Conservation (phyloP, 176 grass and related monocot genomes). For the Triticum dicoccoides region DNA sequence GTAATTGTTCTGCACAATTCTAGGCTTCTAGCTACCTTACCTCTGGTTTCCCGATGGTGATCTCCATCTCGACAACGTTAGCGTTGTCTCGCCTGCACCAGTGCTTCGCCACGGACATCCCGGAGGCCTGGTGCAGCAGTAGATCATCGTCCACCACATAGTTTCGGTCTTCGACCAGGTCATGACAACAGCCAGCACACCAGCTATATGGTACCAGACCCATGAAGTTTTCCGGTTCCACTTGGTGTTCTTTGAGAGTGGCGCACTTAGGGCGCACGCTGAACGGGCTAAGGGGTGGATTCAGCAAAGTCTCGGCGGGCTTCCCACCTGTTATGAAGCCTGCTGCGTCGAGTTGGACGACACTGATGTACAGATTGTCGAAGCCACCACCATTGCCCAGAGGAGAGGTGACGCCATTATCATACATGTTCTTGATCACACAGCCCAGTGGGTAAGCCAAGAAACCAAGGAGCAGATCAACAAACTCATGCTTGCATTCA, state of each 20-base stretch:
- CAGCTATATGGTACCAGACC: neutral
- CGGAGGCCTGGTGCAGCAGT: neutral
- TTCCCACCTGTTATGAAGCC: neutral
- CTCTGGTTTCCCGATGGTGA: too few species aligned
- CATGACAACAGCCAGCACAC: neutral
- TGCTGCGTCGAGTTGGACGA: neutral
- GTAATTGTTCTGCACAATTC: too few species aligned
- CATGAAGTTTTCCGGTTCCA: neutral
- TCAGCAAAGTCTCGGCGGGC: neutral
- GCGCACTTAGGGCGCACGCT: neutral
- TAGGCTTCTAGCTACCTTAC: neutral
- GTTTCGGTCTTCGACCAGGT: neutral
- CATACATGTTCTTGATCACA: neutral
- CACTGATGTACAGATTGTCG: neutral
- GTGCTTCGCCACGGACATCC: neutral
- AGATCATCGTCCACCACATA: neutral
- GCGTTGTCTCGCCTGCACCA: neutral
- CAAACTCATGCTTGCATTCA: neutral
- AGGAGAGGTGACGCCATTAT: neutral
- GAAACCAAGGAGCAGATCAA: neutral
- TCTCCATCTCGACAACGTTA: neutral
- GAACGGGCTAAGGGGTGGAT: neutral
- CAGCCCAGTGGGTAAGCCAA: neutral
- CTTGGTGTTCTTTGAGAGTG: neutral
- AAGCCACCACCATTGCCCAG: neutral